Percentiles rank a stretch among this genome's conserved stretches.
phyloP scores from a whole-genome alignment of 78 protist genomes.

The Pigoraptor vietnamica region DNA sequence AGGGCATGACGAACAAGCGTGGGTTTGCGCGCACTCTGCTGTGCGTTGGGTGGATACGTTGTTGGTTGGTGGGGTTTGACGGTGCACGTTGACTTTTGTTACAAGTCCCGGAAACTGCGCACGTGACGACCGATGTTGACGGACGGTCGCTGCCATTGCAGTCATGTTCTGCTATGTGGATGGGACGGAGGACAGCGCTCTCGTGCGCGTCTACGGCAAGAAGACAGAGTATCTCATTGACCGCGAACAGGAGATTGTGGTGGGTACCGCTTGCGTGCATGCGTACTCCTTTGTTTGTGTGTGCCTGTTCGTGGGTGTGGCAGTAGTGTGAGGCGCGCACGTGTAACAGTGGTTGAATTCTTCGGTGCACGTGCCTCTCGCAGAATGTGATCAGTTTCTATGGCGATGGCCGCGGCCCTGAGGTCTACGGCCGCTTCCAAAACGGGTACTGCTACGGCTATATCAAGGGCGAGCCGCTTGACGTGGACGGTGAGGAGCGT shows the following conservation, averaged over 20 bases:
- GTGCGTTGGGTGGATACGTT: no score
- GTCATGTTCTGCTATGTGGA: neutral
- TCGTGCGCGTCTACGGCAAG: constrained; percentile 18
- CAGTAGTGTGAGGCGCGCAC: neutral
- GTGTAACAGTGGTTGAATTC: neutral
- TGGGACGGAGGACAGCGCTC: constrained; percentile 12
- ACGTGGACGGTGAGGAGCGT: neutral
- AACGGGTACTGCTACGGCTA: constrained; percentile 24
- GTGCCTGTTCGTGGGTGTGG: neutral
- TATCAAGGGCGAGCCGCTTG: constrained; percentile 5
- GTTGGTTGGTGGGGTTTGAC: no score
- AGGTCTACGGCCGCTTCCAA: neutral
- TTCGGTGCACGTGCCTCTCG: neutral
- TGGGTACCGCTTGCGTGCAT: neutral
- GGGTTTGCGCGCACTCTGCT: no score
- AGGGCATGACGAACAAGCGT: no score
- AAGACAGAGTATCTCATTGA: constrained; percentile 9
- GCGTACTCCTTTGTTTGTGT: neutral
- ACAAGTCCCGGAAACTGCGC: no score
- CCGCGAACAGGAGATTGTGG: constrained; percentile 21
- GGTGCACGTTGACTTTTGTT: no score
- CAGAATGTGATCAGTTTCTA: neutral
- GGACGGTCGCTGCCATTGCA: neutral
- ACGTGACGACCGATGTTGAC: no score
- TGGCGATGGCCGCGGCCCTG: neutral